Evolutionary conservation across 73 alveolate genomes (phyloP), one percentile per base, ranked within the genome.

Genomic region (Strombidium stylifer): DNA sequence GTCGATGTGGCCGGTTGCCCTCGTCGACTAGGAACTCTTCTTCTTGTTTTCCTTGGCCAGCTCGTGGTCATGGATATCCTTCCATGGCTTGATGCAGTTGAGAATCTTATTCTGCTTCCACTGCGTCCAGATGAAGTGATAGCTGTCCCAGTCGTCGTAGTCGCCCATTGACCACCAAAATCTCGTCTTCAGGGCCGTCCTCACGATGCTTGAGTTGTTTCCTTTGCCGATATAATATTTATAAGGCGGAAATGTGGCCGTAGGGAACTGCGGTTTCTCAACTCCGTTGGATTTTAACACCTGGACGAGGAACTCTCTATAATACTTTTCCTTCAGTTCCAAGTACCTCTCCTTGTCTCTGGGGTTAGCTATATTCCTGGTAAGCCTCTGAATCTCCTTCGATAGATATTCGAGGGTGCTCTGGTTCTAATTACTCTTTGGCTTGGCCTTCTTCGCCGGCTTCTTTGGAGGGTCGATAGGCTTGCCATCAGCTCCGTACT

Each of bases 121-220:
- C 36, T 79, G 68, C 11, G 90, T 79, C 90, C 96, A 87, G 5
- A 87, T 23, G 64, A 87, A 87, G 49, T 87, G 64, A 19, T 48
- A 71, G 25, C 58, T 47, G 20, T 37, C 42, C 83, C 81, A 49
- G 4, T 67, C 65, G 40, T 37, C 58, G 47, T 67, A 50, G 24
- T 90, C 91, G n/a, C 80, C 80, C 58, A 65, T 44, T 51, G 70
- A 66, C 94, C 98, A 90, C 98, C 96, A 90, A 79, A 87, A 90
- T 55, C 98, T 54, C 44, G 61, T 24, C 35, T 89, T 77, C 42
- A 90, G 76, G 15, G 72, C 34, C 21, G 42, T 61, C 34, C 82
- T 87, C 0, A 90, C 86, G 1, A 90, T 40, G 8, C 64, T 30
- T 4, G 90, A 47, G 41, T 90, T 90, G 69, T 90, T 90, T 34